A percentile compares a stretch with the other conserved stretches of the same genome.
phyloP scores from a whole-genome alignment of 116 monocot genomes.

The Posidonia oceanica region DNA sequence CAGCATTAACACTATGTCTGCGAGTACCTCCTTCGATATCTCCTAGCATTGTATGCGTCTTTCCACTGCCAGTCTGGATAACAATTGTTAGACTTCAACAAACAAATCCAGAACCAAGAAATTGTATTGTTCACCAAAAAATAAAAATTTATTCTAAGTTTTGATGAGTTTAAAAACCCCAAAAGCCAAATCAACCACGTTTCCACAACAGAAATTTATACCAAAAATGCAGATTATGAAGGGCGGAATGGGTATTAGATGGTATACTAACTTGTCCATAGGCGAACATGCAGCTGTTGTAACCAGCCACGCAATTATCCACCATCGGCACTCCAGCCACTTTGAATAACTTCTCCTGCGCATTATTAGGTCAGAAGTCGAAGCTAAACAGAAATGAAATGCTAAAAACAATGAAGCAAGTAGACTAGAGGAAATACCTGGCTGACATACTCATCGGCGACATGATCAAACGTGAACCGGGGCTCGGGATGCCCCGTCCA shows the following conservation, averaged over 20 bases:
- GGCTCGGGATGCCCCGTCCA: slow-evolving; percentile 95
- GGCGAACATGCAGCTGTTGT: slow-evolving; percentile 99
- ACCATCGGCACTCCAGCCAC: slow-evolving; percentile 96
- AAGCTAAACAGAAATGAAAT: neutral
- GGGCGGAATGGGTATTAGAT: too few relatives aligned
- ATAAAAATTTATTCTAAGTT: too few relatives aligned
- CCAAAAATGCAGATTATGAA: too few relatives aligned
- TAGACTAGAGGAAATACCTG: slow-evolving; percentile 32
- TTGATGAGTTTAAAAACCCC: neutral
- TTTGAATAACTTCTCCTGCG: slow-evolving; percentile 82
- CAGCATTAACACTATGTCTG: slow-evolving; percentile 78
- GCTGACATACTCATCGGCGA: slow-evolving; percentile 74
- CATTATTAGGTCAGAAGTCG: neutral
- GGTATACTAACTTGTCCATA: slow-evolving; percentile 74
- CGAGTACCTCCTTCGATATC: slow-evolving; percentile 89
- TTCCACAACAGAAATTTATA: too few relatives aligned
- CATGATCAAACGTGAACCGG: slow-evolving; percentile 90
- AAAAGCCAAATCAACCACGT: neutral
- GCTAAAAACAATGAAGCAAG: neutral
- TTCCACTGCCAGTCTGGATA: slow-evolving; percentile 91
- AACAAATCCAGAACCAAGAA: neutral
- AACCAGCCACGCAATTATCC: slow-evolving; percentile 86
- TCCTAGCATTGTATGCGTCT: slow-evolving; percentile 96
- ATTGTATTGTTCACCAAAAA: neutral
- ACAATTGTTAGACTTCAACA: neutral